These are phyloP conservation scores for Pleoardoris graminearum DNA, from an alignment of 2,329 filamentous ascomycete genomes.

Conservation along the genomic window DNA sequence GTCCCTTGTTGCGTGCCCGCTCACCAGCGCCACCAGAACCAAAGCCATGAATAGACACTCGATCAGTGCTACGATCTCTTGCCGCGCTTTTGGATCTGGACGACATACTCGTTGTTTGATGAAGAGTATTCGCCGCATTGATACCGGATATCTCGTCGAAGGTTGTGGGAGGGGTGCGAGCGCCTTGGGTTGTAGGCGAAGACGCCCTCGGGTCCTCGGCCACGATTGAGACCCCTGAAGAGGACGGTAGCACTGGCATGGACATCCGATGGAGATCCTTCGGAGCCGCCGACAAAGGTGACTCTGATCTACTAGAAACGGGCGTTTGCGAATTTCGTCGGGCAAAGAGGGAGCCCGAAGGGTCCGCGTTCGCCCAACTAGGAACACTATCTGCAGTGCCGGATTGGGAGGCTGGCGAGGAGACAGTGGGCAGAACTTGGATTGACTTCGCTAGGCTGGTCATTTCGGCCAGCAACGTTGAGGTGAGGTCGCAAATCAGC, in stretches of 20 bases:
- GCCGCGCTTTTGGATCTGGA: slow-evolving; percentile 51
- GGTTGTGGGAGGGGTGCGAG: slow-evolving; percentile 51
- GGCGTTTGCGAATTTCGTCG: slow-evolving; percentile 40
- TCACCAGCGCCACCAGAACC: slow-evolving; percentile 67
- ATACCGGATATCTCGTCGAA: slow-evolving; percentile 51
- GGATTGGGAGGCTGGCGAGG: slow-evolving; percentile 48
- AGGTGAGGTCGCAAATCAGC: slow-evolving; percentile 51
- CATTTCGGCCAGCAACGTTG: slow-evolving; percentile 52
- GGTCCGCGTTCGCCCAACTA: slow-evolving; percentile 36
- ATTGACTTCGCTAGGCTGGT: slow-evolving; percentile 53
- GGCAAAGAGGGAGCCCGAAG: slow-evolving; percentile 22
- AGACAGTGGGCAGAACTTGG: slow-evolving; percentile 65
- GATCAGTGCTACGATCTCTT: slow-evolving; percentile 61
- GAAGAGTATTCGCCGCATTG: slow-evolving; percentile 43
- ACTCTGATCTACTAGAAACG: slow-evolving; percentile 31
- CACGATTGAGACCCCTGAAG: slow-evolving; percentile 26
- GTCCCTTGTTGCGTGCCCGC: slow-evolving; percentile 77
- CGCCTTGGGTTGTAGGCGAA: slow-evolving; percentile 32
- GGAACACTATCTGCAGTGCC: slow-evolving; percentile 31
- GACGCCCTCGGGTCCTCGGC: slow-evolving; percentile 33
- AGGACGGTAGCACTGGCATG: slow-evolving; percentile 66
- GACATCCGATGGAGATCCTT: slow-evolving; percentile 74
- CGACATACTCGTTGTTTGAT: slow-evolving; percentile 43
- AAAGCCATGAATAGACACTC: slow-evolving; percentile 68
- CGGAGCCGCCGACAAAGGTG: slow-evolving; percentile 52